These are phyloP conservation scores for Thalassiosira hispida DNA, from an alignment of 352 stramenopile species.

Conservation along the genomic window DNA sequence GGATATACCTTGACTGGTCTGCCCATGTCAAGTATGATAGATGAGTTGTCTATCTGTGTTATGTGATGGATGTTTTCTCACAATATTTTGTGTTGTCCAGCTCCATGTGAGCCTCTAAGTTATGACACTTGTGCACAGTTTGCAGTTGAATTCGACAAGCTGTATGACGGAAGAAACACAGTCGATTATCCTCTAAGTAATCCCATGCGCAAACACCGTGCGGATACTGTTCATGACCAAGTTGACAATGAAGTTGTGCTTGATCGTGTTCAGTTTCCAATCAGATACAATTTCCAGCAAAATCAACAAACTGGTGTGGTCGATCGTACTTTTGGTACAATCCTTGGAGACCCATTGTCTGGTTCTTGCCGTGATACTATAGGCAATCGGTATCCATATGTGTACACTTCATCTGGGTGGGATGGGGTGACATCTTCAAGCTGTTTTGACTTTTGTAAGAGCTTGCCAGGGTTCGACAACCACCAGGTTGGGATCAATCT, in stretches of 20 bases:
- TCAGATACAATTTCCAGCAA: not conserved
- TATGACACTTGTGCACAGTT: conserved; percentile 2
- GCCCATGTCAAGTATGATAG: not conserved
- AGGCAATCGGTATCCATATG: too few species aligned
- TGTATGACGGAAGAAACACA: conserved; percentile 14
- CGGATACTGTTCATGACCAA: not conserved
- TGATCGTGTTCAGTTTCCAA: conserved; percentile 2
- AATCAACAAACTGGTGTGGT: not conserved
- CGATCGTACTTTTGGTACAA: not conserved
- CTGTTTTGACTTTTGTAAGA: too few species aligned
- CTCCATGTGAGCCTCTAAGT: too few species aligned
- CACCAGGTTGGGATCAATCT: too few species aligned
- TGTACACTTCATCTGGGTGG: too few species aligned
- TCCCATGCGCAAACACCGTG: not conserved
- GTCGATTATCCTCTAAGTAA: not conserved
- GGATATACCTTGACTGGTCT: not conserved
- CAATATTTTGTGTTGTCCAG: too few species aligned
- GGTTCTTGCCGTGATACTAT: too few species aligned
- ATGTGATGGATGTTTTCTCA: not conserved
- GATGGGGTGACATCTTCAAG: too few species aligned
- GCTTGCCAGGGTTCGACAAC: too few species aligned
- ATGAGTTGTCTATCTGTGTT: too few species aligned
- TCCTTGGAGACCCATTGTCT: too few species aligned
- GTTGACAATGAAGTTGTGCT: not conserved
- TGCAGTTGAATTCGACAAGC: not conserved